phyloP scores from a whole-genome alignment of 2,329 filamentous ascomycete genomes.

The Alternaria ventricosa region DNA sequence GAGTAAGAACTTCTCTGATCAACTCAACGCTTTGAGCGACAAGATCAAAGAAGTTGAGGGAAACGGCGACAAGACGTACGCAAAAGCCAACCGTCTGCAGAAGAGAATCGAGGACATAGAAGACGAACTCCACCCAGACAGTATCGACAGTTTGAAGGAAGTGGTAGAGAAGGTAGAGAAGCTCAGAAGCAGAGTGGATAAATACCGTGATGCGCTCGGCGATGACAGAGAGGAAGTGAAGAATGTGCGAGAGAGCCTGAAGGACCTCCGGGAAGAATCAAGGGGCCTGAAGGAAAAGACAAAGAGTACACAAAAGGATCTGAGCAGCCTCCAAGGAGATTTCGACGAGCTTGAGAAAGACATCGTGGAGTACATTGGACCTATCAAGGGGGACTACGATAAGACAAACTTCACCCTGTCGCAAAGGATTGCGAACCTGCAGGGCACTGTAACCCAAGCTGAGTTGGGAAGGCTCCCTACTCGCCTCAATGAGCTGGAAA shows the following conservation, averaged over 20 bases:
- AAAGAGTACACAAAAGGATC: not conserved
- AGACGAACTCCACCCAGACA: not conserved
- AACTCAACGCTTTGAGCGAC: not conserved
- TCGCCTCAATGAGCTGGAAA: not conserved
- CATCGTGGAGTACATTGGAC: not conserved
- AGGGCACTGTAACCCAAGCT: not conserved
- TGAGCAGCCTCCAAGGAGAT: not conserved
- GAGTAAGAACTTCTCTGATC: not conserved
- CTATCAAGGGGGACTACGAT: not conserved
- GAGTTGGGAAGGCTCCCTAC: not conserved
- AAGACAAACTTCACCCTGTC: not conserved
- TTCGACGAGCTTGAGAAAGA: not conserved
- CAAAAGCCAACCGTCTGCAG: not conserved
- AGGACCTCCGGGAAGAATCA: not conserved
- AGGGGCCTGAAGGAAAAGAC: not conserved
- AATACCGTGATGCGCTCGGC: not conserved
- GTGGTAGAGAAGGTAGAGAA: not conserved
- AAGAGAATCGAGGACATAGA: not conserved
- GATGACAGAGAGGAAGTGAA: not conserved
- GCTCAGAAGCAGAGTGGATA: not conserved
- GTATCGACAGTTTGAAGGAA: not conserved
- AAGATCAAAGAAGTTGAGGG: not conserved
- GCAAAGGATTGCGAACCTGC: not conserved
- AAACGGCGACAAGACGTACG: not conserved
- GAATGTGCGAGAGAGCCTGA: not conserved